Conservation (phyloP, 2,329 filamentous ascomycete species). For the Trichoderma brevicompactum region DNA sequence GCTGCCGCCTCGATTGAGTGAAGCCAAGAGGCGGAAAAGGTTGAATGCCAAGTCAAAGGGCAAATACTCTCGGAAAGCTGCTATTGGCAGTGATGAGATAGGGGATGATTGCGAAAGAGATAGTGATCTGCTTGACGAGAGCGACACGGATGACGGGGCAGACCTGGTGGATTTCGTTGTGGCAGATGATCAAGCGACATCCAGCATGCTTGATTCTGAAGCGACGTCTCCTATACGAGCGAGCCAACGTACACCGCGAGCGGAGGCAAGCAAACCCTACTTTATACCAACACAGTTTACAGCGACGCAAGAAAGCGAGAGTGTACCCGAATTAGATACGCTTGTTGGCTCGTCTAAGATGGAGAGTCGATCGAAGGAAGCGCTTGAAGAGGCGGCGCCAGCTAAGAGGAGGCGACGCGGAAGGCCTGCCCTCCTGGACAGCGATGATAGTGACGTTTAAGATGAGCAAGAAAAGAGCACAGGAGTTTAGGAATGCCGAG, state of each 20-base stretch:
- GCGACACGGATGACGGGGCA: conserved; percentile 53
- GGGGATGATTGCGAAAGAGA: conserved; percentile 58
- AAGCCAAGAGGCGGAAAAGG: conserved; percentile 31
- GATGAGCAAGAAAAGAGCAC: neutral
- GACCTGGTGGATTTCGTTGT: conserved; percentile 64
- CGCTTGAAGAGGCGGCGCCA: conserved; percentile 32
- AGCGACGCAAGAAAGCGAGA: conserved; percentile 49
- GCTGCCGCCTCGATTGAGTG: conserved; percentile 12
- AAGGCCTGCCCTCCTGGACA: conserved; percentile 34
- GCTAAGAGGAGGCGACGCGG: conserved; percentile 36
- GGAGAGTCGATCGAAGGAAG: neutral
- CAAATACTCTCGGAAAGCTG: conserved; percentile 34
- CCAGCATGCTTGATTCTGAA: conserved; percentile 43
- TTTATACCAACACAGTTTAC: conserved; percentile 47
- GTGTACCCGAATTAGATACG: conserved; percentile 43
- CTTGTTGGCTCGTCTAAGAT: conserved; percentile 31
- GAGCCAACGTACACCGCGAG: conserved; percentile 31
- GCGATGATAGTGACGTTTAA: conserved; percentile 29
- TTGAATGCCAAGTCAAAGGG: conserved; percentile 35
- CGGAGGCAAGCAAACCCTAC: conserved; percentile 39
- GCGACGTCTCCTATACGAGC: conserved; percentile 38
- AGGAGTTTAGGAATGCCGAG: neutral
- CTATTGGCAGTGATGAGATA: conserved; percentile 51
- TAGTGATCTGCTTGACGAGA: conserved; percentile 52
- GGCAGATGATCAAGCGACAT: conserved; percentile 49